Percentiles rank a stretch among this genome's conserved stretches.
These are phyloP conservation scores for Dipodascopsis tothii DNA, from an alignment of 805 yeast genomes.

Conservation along the genomic window DNA sequence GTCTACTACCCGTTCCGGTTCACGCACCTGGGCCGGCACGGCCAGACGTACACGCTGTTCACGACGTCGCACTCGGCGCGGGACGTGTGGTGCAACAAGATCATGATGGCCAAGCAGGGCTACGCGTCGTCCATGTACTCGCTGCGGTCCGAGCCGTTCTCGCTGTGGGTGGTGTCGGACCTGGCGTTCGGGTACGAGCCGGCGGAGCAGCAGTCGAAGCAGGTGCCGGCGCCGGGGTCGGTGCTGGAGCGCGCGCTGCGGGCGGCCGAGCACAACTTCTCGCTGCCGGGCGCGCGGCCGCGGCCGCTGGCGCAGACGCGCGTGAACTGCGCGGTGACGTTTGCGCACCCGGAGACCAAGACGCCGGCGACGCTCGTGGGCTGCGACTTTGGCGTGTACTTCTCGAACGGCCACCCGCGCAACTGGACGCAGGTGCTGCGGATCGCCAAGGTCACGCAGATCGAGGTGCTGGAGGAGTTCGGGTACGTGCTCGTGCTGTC, in stretches of 20 bases:
- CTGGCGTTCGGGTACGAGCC: constrained; percentile 59
- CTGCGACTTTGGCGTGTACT: constrained; percentile 53
- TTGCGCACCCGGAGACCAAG: constrained; percentile 26
- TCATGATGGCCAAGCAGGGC: constrained; percentile 42
- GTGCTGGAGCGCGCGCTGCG: constrained; percentile 32
- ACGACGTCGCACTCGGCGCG: constrained; percentile 38
- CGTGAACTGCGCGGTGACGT: constrained; percentile 39
- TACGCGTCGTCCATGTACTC: constrained; percentile 31
- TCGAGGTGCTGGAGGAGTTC: constrained; percentile 53
- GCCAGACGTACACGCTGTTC: constrained; percentile 30
- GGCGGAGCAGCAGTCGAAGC: constrained; percentile 37
- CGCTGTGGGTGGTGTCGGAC: constrained; percentile 47
- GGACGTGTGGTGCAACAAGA: constrained; percentile 49
- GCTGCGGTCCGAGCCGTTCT: constrained; percentile 46
- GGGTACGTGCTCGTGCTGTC: constrained; percentile 53
- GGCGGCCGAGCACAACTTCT: constrained; percentile 14
- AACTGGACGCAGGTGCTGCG: constrained; percentile 55
- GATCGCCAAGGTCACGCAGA: constrained; percentile 45
- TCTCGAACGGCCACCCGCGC: constrained; percentile 34
- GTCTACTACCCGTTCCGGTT: constrained; percentile 32
- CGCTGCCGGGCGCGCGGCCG: constrained; percentile 1
- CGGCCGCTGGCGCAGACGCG: constrained; percentile 30
- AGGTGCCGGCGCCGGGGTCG: constrained; percentile 32
- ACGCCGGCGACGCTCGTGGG: constrained; percentile 43
- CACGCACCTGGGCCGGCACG: constrained; percentile 32